A percentile compares a stretch with the other conserved stretches of the same genome.
Conservation (phyloP, 1,284 basidiomycete species). For the Cystobasidium slooffiae region DNA sequence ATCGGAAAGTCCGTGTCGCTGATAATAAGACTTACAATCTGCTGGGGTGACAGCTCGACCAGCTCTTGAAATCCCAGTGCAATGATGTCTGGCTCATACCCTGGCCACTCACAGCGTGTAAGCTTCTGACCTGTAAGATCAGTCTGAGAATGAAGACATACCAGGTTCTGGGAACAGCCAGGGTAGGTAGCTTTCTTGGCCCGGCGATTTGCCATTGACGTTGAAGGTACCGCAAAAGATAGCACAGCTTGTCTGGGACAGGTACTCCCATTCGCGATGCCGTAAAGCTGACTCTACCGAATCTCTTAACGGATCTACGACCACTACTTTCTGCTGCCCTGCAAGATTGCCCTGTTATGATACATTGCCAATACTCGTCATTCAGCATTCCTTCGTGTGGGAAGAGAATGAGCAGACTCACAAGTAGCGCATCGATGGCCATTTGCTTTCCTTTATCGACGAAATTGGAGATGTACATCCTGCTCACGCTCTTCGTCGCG, state of each 20-base stretch:
- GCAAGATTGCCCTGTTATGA: conserved; percentile 79
- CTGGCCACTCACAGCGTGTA: conserved; percentile 18
- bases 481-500: conserved; percentile 88
- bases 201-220: conserved; percentile 81
- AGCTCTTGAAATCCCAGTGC: conserved; percentile 97
- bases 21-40: conserved; percentile 69
- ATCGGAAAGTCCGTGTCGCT: neutral
- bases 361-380: neutral
- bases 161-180: conserved; percentile 82
- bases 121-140: neutral
- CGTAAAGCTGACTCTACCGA: conserved; percentile 73
- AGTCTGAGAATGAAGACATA: neutral
- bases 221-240: conserved; percentile 95
- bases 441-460: conserved; percentile 92
- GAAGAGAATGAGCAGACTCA: conserved; percentile 57
- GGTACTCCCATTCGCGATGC: conserved; percentile 80
- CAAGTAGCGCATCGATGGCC: conserved; percentile 93
- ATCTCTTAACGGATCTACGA: conserved; percentile 94
- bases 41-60: conserved; percentile 92
- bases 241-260: conserved; percentile 70
- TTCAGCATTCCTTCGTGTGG: neutral
- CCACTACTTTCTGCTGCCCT: conserved; percentile 81
- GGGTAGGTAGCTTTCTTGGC: conserved; percentile 76
- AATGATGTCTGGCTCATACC: conserved; percentile 79
- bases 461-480: conserved; percentile 98